Percentiles rank a stretch among this genome's conserved stretches.
Evolutionary conservation across 2,329 filamentous ascomycete species (phyloP).

Genomic region (Aspergillus tamarii): DNA sequence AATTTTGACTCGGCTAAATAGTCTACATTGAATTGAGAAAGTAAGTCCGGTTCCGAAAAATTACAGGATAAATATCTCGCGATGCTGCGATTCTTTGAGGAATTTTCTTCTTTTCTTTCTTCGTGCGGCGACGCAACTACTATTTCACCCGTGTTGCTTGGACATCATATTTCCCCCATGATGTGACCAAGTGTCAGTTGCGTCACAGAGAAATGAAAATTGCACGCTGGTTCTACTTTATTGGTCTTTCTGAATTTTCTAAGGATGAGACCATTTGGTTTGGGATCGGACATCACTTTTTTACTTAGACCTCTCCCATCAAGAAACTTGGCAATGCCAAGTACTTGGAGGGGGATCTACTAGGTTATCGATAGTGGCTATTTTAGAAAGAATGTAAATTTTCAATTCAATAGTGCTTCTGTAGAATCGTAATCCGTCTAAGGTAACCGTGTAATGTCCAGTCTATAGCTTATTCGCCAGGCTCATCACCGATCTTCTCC

Average conservation of each 20-base stretch:
- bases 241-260: conserved; percentile 48
- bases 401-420: background rate
- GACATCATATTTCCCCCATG: conserved; percentile 55
- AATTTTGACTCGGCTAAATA: conserved; percentile 5
- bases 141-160: conserved; percentile 80
- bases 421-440: conserved; percentile 2
- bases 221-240: conserved; percentile 67
- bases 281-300: conserved; percentile 59
- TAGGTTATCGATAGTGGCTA: background rate
- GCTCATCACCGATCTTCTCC: conserved; percentile 86
- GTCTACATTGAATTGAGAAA: conserved; percentile 15
- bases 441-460: background rate
- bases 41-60: conserved; percentile 20
- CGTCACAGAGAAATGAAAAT: conserved; percentile 78
- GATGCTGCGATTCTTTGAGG: conserved; percentile 14
- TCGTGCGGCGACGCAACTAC: conserved; percentile 79
- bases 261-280: conserved; percentile 51
- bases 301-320: background rate
- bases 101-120: conserved; percentile 61
- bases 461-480: conserved; percentile 55
- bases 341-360: background rate
- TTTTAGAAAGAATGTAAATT: background rate
- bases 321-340: background rate
- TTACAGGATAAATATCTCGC: conserved; percentile 29
- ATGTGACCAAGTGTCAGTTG: conserved; percentile 73